Conservation (phyloP, 2,329 filamentous ascomycete genomes). For the Coniosporium tulheliwenetii region DNA sequence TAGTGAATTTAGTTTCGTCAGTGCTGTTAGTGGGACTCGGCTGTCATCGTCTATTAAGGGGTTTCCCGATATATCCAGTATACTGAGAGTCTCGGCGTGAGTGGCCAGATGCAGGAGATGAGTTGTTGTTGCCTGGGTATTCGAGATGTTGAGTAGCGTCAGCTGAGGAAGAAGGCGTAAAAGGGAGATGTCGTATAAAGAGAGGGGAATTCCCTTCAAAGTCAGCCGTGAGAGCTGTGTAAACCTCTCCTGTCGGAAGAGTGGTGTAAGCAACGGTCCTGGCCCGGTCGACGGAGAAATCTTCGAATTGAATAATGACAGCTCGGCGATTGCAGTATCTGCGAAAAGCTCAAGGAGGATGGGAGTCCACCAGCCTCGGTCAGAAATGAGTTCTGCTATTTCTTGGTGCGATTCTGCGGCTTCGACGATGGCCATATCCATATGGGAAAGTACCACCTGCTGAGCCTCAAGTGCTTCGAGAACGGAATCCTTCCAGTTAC, state of each 20-base stretch:
- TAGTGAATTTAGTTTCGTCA: slow-evolving; percentile 5
- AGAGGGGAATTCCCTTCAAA: slow-evolving; percentile 5
- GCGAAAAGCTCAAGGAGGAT: slow-evolving; percentile 1
- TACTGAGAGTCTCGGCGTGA: slow-evolving; percentile 6
- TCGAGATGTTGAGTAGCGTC: slow-evolving; percentile 5
- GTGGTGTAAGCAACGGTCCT: slow-evolving; percentile 19
- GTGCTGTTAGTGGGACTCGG: slow-evolving; percentile 7
- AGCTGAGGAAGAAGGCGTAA: slow-evolving; percentile 8
- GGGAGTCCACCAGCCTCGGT: slow-evolving; percentile 4
- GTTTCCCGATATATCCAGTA: slow-evolving; percentile 9
- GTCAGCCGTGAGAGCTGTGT: slow-evolving; percentile 4
- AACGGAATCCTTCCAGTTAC: no score
- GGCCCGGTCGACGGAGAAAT: slow-evolving; percentile 1
- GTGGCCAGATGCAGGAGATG: slow-evolving; percentile 10
- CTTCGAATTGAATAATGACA: background rate
- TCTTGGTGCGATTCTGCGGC: background rate
- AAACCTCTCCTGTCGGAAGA: slow-evolving; percentile 20
- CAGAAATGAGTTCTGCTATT: slow-evolving; percentile 1
- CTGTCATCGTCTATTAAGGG: slow-evolving; percentile 7
- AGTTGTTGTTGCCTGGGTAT: slow-evolving; percentile 6
- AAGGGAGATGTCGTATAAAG: slow-evolving; percentile 7
- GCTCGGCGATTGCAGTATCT: background rate
- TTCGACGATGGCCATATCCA: no score
- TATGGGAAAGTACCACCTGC: no score
- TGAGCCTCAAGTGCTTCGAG: no score